These are phyloP conservation scores for Cordyceps cicadae DNA, from an alignment of 2,329 filamentous ascomycete species.

Conservation along the genomic window DNA sequence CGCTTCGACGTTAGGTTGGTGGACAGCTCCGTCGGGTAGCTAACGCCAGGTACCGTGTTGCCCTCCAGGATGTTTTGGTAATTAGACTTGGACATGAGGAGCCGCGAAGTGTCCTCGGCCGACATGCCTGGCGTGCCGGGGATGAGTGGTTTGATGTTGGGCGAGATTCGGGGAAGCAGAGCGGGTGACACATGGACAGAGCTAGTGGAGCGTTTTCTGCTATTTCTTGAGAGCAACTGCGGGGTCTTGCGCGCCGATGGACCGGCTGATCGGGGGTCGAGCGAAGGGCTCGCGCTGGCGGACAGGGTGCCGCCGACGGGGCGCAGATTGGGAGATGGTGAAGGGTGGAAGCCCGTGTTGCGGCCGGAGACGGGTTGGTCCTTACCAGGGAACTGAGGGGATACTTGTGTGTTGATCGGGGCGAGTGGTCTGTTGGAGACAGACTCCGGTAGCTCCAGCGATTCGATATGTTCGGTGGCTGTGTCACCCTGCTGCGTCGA, in stretches of 20 bases:
- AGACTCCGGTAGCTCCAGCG: slow-evolving; percentile 65
- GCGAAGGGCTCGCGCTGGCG: slow-evolving; percentile 59
- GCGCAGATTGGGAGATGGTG: slow-evolving; percentile 42
- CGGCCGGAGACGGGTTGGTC: slow-evolving; percentile 37
- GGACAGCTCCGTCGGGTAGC: slow-evolving; percentile 82
- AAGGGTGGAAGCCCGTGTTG: slow-evolving; percentile 39
- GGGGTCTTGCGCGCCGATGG: slow-evolving; percentile 45
- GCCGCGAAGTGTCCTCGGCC: slow-evolving; percentile 55
- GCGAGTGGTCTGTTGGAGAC: slow-evolving; percentile 26
- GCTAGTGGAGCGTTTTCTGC: slow-evolving; percentile 64
- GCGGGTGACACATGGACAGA: slow-evolving; percentile 80
- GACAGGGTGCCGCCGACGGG: slow-evolving; percentile 31
- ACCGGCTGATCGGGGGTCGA: slow-evolving; percentile 42
- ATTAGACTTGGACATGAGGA: slow-evolving; percentile 91
- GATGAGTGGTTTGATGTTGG: slow-evolving; percentile 84
- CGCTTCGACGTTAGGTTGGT: slow-evolving; percentile 93
- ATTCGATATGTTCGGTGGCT: slow-evolving; percentile 47
- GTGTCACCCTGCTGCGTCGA: slow-evolving; percentile 32
- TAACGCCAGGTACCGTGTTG: slow-evolving; percentile 79
- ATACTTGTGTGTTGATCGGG: slow-evolving; percentile 35
- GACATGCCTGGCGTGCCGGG: slow-evolving; percentile 49
- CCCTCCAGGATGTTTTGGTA: slow-evolving; percentile 97
- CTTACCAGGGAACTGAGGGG: slow-evolving; percentile 25
- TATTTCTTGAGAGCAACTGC: slow-evolving; percentile 45
- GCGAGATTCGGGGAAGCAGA: slow-evolving; percentile 80